Conservation (phyloP, 1,139 yeast species). For the Diutina sp. region DNA sequence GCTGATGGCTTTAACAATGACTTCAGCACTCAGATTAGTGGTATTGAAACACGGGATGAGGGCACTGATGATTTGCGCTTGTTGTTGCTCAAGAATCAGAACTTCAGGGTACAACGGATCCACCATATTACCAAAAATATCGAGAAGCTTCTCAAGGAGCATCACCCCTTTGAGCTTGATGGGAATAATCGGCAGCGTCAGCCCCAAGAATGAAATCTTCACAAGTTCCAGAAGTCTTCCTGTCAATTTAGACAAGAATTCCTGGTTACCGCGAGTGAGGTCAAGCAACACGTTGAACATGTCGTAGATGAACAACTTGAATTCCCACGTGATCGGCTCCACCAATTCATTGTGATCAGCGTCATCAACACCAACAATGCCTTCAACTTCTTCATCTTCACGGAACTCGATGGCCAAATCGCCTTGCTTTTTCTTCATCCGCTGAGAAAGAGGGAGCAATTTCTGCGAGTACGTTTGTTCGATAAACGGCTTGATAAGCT, state of each 20-base stretch:
- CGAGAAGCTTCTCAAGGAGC: constrained; percentile 34
- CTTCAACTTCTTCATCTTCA: constrained; percentile 32
- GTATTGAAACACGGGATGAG: constrained; percentile 77
- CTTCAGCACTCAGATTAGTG: constrained; percentile 51
- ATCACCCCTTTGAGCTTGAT: constrained; percentile 57
- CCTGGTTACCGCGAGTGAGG: constrained; percentile 26
- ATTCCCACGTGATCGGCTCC: constrained; percentile 57
- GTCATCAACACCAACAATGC: constrained; percentile 20
- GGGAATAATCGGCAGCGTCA: constrained; percentile 55
- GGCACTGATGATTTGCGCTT: constrained; percentile 88
- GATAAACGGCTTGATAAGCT: constrained; percentile 24
- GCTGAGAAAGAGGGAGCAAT: constrained; percentile 29
- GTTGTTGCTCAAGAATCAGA: constrained; percentile 78
- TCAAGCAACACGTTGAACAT: constrained; percentile 40
- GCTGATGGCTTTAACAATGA: constrained; percentile 67
- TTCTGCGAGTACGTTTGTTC: constrained; percentile 29
- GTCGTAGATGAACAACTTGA: constrained; percentile 47
- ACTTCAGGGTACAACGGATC: constrained; percentile 69
- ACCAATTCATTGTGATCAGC: constrained; percentile 28
- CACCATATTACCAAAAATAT: constrained; percentile 38
- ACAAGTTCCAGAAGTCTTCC: constrained; percentile 57
- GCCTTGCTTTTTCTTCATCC: constrained; percentile 28
- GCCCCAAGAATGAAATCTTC: constrained; percentile 72
- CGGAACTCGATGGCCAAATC: constrained; percentile 18
- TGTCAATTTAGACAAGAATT: constrained; percentile 29